Conservation (phyloP, 441 rosid genomes). For the Croton laevigatus region DNA sequence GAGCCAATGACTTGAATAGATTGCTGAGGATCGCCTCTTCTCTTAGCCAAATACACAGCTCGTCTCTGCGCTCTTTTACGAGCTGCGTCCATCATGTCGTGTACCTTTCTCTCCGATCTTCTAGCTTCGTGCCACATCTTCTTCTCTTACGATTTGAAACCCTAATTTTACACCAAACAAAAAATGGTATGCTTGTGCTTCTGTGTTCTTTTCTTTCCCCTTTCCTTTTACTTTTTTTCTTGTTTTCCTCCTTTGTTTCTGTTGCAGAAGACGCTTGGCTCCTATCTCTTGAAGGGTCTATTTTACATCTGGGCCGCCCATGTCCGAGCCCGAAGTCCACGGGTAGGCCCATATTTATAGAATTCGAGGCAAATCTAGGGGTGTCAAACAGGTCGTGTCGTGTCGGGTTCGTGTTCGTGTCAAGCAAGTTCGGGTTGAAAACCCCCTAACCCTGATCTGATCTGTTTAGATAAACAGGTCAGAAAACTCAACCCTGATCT, state of each 20-base stretch:
- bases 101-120: conserved; percentile 94
- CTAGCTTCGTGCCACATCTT: conserved; percentile 99
- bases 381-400: too few relatives aligned
- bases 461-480: too few relatives aligned
- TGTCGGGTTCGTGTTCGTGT: too few relatives aligned
- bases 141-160: conserved; percentile 1
- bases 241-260: not conserved
- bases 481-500: too few relatives aligned
- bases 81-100: conserved; percentile 99
- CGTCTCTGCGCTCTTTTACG: conserved; percentile 93
- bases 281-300: not conserved
- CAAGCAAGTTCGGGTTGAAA: too few relatives aligned
- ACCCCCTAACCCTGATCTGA: too few relatives aligned
- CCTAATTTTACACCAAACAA: conserved; percentile 1
- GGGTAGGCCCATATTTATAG: not conserved
- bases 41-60: conserved; percentile 81
- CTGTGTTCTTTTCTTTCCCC: too few relatives aligned
- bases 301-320: conserved; percentile 14
- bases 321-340: not conserved
- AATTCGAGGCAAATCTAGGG: too few relatives aligned
- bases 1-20: conserved; percentile 73
- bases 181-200: not conserved
- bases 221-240: too few relatives aligned
- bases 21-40: conserved; percentile 95
- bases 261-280: not conserved